phyloP scores from a whole-genome alignment of 2,329 filamentous ascomycete genomes.

The Magnaporthiopsis rhizophila region DNA sequence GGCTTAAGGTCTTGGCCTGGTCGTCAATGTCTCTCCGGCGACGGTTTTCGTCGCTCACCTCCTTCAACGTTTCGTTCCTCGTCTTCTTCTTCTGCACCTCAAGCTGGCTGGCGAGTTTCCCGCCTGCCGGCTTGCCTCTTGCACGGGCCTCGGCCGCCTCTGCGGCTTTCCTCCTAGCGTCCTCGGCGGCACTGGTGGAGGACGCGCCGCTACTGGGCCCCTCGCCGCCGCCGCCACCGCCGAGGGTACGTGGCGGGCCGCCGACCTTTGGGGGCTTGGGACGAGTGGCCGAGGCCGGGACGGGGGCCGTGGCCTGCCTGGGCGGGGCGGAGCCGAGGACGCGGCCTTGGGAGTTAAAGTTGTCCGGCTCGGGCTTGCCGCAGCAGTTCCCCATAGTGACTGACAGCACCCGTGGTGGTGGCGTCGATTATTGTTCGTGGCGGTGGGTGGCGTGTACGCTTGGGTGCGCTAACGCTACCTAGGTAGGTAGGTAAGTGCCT shows the following conservation, averaged over 20 bases:
- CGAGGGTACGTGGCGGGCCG: constrained; percentile 56
- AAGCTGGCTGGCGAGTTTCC: constrained; percentile 64
- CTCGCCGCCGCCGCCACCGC: constrained; percentile 46
- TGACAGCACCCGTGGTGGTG: constrained; percentile 8
- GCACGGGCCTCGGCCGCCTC: constrained; percentile 61
- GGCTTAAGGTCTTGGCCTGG: constrained; percentile 45
- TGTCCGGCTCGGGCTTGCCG: constrained; percentile 56
- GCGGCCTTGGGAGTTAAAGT: constrained; percentile 67
- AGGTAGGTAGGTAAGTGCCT: neutral
- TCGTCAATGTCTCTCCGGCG: constrained; percentile 61
- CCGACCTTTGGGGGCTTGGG: constrained; percentile 36
- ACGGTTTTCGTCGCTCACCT: constrained; percentile 59
- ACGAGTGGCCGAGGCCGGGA: constrained; percentile 30
- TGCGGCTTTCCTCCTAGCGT: constrained; percentile 67
- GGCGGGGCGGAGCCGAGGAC: constrained; percentile 53
- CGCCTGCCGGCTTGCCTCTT: constrained; percentile 40
- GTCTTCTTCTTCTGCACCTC: constrained; percentile 72
- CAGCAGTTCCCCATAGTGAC: constrained; percentile 75
- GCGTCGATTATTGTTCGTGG: neutral
- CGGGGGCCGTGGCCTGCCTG: constrained; percentile 39
- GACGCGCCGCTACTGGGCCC: no score
- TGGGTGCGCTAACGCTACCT: neutral
- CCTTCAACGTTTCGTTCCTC: constrained; percentile 56
- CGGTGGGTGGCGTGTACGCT: no score
- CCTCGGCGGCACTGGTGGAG: constrained; percentile 23